Percentiles rank a stretch among this genome's conserved stretches.
Evolutionary conservation across 768 basidiomycete species (phyloP).

Genomic region (Boletus tomentosulus): DNA sequence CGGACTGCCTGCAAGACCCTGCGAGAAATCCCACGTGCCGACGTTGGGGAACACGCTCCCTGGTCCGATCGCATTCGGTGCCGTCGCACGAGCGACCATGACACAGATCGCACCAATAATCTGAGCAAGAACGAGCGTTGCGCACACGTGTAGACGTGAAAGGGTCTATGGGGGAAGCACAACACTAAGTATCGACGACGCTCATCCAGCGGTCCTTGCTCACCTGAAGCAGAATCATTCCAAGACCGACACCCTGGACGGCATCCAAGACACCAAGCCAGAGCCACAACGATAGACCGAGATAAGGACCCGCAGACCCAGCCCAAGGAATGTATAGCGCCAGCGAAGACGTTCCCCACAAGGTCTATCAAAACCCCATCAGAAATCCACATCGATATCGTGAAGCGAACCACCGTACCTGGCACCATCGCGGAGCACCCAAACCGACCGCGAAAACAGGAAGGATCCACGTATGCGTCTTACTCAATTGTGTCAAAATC

Average conservation of each 20-base stretch:
- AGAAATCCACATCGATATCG: not conserved
- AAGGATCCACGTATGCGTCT: conserved; percentile 92
- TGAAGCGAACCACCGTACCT: conserved; percentile 41
- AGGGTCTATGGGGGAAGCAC: conserved; percentile 49
- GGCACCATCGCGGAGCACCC: conserved; percentile 93
- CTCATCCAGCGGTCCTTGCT: not conserved
- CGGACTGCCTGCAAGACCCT: conserved; percentile 71
- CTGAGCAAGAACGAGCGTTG: conserved; percentile 87
- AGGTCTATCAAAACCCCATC: conserved; percentile 47
- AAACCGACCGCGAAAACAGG: conserved; percentile 95
- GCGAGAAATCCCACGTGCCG: conserved; percentile 82
- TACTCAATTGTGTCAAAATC: conserved; percentile 80
- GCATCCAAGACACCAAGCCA: conserved; percentile 96
- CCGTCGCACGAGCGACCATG: conserved; percentile 89
- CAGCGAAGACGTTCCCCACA: conserved; percentile 94
- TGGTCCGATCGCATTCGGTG: conserved; percentile 86
- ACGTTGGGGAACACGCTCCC: conserved; percentile 89
- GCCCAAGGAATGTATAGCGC: conserved; percentile 95
- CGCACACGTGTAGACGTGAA: conserved; percentile 91
- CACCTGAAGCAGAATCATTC: conserved; percentile 80
- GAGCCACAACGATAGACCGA: conserved; percentile 87
- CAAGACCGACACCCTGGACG: conserved; percentile 90
- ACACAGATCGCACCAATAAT: conserved; percentile 87
- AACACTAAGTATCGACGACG: not conserved
- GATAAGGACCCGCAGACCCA: conserved; percentile 78